Evolutionary conservation across 768 basidiomycete genomes (phyloP).

Genomic region (Tephrocybe sp.): DNA sequence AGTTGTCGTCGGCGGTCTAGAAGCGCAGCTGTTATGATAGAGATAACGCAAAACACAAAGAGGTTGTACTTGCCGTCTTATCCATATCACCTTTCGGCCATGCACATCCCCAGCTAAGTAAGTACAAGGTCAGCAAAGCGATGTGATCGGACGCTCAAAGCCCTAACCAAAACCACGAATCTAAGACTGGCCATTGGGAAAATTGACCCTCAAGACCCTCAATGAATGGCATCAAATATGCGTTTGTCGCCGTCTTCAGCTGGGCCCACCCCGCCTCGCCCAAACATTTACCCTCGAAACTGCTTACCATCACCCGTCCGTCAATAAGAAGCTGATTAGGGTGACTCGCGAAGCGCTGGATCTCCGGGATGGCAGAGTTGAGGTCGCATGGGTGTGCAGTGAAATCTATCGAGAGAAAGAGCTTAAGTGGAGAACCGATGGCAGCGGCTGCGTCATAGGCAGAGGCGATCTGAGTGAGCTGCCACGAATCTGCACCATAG

Average conservation of each 20-base stretch:
- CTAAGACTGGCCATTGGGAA: slow-evolving; percentile 43
- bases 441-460: slow-evolving; percentile 51
- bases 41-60: not conserved
- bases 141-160: not conserved
- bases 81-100: slow-evolving; percentile 51
- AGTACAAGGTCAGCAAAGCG: not conserved
- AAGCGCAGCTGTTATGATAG: slow-evolving; percentile 8
- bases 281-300: slow-evolving; percentile 59
- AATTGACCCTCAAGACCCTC: slow-evolving; percentile 48
- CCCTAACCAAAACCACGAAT: slow-evolving; percentile 48
- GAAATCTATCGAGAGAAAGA: slow-evolving; percentile 59
- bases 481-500: slow-evolving; percentile 54
- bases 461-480: slow-evolving; percentile 39
- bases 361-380: slow-evolving; percentile 36
- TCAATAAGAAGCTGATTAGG: slow-evolving; percentile 54
- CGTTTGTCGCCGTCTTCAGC: slow-evolving; percentile 44
- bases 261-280: slow-evolving; percentile 47
- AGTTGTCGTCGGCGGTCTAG: slow-evolving; percentile 43
- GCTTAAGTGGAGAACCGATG: slow-evolving; percentile 40
- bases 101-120: slow-evolving; percentile 54
- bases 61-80: slow-evolving; percentile 33
- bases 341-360: slow-evolving; percentile 45
- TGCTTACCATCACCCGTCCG: slow-evolving; percentile 55
- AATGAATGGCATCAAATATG: slow-evolving; percentile 54
- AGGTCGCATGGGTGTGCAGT: slow-evolving; percentile 47